Conservation (phyloP, 2,329 filamentous ascomycete genomes). For the Trichoderma asperellum region DNA sequence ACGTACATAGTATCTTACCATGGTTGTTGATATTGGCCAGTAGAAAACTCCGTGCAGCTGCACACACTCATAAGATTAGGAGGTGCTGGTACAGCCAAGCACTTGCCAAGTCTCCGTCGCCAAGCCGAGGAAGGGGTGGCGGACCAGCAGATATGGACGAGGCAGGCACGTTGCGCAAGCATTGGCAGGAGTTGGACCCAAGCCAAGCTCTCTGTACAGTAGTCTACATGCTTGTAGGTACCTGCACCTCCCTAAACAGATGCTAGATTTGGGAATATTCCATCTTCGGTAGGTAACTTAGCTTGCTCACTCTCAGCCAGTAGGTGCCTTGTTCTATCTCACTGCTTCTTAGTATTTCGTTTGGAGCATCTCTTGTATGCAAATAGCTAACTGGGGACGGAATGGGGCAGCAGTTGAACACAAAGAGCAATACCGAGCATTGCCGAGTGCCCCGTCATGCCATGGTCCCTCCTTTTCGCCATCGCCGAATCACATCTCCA, state of each 20-base stretch:
- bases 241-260: background rate
- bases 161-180: conserved; percentile 25
- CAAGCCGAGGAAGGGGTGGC: conserved; percentile 10
- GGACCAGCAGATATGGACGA: background rate
- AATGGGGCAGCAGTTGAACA: background rate
- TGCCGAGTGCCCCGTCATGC: conserved; percentile 5
- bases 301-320: no score
- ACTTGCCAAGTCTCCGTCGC: background rate
- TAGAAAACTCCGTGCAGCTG: background rate
- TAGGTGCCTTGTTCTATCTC: background rate
- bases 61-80: background rate
- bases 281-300: background rate
- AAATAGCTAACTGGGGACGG: background rate
- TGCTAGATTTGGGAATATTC: background rate
- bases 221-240: no score
- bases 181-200: conserved; percentile 14
- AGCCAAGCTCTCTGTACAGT: background rate
- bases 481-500: background rate
- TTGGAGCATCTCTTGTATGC: background rate
- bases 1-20: no score
- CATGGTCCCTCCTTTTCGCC: background rate
- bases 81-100: background rate
- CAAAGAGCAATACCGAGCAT: background rate
- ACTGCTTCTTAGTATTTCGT: background rate
- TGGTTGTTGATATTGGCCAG: background rate